These are phyloP conservation scores for Pichia gijzeniarum DNA, from an alignment of 805 yeast species.

Conservation along the genomic window DNA sequence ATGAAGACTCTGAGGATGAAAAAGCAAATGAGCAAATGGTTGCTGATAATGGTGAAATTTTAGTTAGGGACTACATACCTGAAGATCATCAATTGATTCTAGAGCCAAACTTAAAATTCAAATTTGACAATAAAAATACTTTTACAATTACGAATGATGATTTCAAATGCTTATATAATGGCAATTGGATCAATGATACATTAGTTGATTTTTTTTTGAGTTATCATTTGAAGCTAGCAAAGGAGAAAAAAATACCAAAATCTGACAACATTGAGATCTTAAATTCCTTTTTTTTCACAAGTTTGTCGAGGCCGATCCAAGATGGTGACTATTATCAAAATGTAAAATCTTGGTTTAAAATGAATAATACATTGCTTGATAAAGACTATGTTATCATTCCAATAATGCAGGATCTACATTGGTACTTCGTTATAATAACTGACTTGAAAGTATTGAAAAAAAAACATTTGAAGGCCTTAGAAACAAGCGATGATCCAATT, in stretches of 20 bases:
- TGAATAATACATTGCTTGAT: constrained; percentile 48
- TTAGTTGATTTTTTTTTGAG: constrained; percentile 79
- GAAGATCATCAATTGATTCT: constrained; percentile 27
- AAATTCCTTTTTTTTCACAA: constrained; percentile 79
- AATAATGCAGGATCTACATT: constrained; percentile 72
- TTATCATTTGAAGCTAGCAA: constrained; percentile 38
- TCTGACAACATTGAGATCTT: constrained; percentile 45
- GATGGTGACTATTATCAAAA: constrained; percentile 44
- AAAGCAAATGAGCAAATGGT: constrained; percentile 36
- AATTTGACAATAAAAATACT: constrained; percentile 46
- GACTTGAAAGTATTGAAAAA: constrained; percentile 35
- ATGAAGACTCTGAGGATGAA: constrained; percentile 11
- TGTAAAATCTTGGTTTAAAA: constrained; percentile 73
- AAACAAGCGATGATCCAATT: not conserved
- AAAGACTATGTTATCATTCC: constrained; percentile 69
- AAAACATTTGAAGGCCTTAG: not conserved
- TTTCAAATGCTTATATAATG: constrained; percentile 69
- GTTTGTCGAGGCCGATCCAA: constrained; percentile 35
- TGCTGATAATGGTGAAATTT: constrained; percentile 22
- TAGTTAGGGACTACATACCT: constrained; percentile 27
- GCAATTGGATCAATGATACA: constrained; percentile 86
- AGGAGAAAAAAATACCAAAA: constrained; percentile 24
- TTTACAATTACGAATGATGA: constrained; percentile 63
- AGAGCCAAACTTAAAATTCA: constrained; percentile 37
- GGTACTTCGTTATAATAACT: constrained; percentile 77